Evolutionary conservation across 2,329 filamentous ascomycete genomes (phyloP).

Genomic region (Phyllosticta ampelicida): DNA sequence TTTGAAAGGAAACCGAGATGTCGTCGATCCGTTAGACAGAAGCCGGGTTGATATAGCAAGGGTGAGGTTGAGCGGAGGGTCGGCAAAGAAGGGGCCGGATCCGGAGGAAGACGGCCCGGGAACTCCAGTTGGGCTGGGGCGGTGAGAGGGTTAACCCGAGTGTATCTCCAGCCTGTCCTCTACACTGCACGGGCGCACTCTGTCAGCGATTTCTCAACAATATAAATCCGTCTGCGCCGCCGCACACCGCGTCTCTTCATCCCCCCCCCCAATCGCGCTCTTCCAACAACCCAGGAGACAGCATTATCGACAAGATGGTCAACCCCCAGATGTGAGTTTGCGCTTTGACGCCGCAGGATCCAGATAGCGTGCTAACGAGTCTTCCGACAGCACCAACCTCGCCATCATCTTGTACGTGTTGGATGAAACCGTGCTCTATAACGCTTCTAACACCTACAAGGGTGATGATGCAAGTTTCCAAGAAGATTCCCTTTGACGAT

Average conservation of each 20-base stretch:
- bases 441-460: slow-evolving; percentile 11
- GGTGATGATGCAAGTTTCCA: slow-evolving; percentile 93
- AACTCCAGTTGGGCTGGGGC: not conserved
- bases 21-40: not conserved
- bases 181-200: not conserved
- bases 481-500: slow-evolving; percentile 90
- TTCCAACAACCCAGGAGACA: not conserved
- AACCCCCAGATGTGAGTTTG: slow-evolving; percentile 16
- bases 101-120: not conserved
- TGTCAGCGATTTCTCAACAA: slow-evolving; percentile 1
- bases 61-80: not conserved
- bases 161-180: not conserved
- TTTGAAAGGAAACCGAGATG: too few species aligned
- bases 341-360: not conserved
- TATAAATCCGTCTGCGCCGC: slow-evolving; percentile 2
- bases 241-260: not conserved
- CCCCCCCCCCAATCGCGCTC: not conserved
- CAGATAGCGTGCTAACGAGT: slow-evolving; percentile 16
- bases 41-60: not conserved
- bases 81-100: not conserved
- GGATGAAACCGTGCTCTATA: not conserved
- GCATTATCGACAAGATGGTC: slow-evolving; percentile 10
- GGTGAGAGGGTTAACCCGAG: not conserved
- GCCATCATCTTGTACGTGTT: slow-evolving; percentile 62
- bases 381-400: slow-evolving; percentile 63